These are phyloP conservation scores for Annulohypoxylon maeteangense DNA, from an alignment of 495 filamentous ascomycete genomes.

Conservation along the genomic window DNA sequence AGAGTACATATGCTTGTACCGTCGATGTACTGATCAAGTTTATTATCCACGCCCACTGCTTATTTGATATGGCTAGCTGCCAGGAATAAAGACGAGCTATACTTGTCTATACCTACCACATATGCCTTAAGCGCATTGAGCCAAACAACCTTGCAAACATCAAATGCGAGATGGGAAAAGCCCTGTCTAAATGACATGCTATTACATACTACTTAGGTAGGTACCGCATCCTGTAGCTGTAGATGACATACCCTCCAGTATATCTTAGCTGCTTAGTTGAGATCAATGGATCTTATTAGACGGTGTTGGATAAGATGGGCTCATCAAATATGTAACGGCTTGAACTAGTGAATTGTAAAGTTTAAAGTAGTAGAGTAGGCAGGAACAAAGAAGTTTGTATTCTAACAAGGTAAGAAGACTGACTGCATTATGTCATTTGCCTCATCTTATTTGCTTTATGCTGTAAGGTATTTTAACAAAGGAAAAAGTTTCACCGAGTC, in stretches of 20 bases:
- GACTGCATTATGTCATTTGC: conserved; percentile 18
- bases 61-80: conserved; percentile 12
- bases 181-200: conserved; percentile 11
- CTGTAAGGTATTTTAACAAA: conserved; percentile 15
- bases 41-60: not conserved
- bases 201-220: not conserved
- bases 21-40: conserved; percentile 11
- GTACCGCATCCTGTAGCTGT: not conserved
- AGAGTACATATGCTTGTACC: conserved; percentile 21
- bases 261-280: not conserved
- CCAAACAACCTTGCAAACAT: conserved; percentile 31
- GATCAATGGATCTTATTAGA: not conserved
- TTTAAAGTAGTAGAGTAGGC: not conserved
- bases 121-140: conserved; percentile 29
- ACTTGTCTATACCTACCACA: conserved; percentile 13
- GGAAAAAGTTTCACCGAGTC: conserved; percentile 41
- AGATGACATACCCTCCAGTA: not conserved
- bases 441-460: conserved; percentile 20
- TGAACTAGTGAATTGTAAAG: not conserved
- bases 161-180: conserved; percentile 27
- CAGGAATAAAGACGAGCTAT: conserved; percentile 4
- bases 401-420: not conserved
- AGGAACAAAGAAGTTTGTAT: not conserved
- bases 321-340: too few relatives aligned
- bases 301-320: not conserved